These are phyloP conservation scores for Epipyxis sp. DNA, from an alignment of 108 stramenopile genomes.

Conservation along the genomic window DNA sequence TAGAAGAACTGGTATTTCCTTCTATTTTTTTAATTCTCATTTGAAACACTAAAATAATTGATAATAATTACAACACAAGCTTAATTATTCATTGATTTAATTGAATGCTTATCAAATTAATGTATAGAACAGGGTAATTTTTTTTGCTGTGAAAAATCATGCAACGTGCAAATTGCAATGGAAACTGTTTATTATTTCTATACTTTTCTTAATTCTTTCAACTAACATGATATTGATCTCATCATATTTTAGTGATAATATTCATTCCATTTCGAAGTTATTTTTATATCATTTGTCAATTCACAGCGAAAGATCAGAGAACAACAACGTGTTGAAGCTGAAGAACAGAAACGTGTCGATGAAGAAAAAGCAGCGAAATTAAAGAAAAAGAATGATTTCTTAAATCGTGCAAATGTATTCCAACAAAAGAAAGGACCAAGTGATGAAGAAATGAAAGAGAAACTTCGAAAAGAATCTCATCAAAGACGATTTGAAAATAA, in stretches of 20 bases:
- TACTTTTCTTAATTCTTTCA: too few relatives aligned
- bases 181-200: too few relatives aligned
- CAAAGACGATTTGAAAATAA: not conserved
- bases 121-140: too few relatives aligned
- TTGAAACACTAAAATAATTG: not conserved
- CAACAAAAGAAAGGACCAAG: conserved; percentile 21
- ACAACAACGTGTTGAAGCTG: not conserved
- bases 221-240: too few relatives aligned
- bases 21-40: not conserved
- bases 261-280: too few relatives aligned
- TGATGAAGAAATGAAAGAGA: not conserved
- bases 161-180: too few relatives aligned
- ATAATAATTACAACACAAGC: too few relatives aligned
- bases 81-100: too few relatives aligned
- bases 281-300: not conserved
- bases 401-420: not conserved
- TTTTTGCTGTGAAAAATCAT: too few relatives aligned
- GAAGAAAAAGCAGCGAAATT: conserved; percentile 2
- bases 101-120: too few relatives aligned
- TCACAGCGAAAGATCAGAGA: not conserved
- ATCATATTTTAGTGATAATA: too few relatives aligned
- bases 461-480: not conserved
- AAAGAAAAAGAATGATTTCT: conserved; percentile 7
- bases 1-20: conserved; percentile 23
- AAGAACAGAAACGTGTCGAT: not conserved